These are phyloP conservation scores for Exophiala sideris DNA, from an alignment of 2,329 filamentous ascomycete genomes.

Conservation along the genomic window DNA sequence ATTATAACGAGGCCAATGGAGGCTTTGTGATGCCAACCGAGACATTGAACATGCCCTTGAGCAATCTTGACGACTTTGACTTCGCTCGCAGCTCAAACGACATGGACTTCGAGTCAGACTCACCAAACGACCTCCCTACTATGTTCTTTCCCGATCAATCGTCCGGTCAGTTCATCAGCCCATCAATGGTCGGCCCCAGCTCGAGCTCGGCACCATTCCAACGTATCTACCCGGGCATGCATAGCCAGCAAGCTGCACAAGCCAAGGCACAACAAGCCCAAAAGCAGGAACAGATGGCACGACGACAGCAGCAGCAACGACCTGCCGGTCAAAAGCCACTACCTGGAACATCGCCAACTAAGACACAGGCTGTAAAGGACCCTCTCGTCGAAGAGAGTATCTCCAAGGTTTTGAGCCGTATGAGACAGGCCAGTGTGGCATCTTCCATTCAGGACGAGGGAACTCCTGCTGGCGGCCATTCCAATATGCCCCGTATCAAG, in stretches of 20 bases:
- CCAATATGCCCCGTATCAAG: slow-evolving; percentile 63
- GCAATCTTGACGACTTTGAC: slow-evolving; percentile 59
- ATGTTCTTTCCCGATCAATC: slow-evolving; percentile 61
- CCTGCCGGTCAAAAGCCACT: slow-evolving; percentile 28
- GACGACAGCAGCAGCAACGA: slow-evolving; percentile 49
- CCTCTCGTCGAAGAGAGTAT: slow-evolving; percentile 88
- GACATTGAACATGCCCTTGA: slow-evolving; percentile 28
- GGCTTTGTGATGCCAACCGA: slow-evolving; percentile 43
- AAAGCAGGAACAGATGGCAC: slow-evolving; percentile 59
- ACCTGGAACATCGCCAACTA: slow-evolving; percentile 31
- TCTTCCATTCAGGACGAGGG: slow-evolving; percentile 53
- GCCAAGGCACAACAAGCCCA: slow-evolving; percentile 61
- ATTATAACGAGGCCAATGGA: slow-evolving; percentile 36
- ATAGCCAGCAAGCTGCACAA: slow-evolving; percentile 80
- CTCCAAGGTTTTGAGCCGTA: slow-evolving; percentile 84
- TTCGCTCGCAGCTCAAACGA: slow-evolving; percentile 56
- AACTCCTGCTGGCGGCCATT: slow-evolving; percentile 35
- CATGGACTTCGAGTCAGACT: slow-evolving; percentile 68
- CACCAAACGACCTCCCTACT: slow-evolving; percentile 49
- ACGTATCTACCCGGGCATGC: slow-evolving; percentile 87
- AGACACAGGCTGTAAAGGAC: slow-evolving; percentile 50
- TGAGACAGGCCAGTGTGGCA: slow-evolving; percentile 70
- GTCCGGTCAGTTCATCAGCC: slow-evolving; percentile 62
- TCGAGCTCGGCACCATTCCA: slow-evolving; percentile 52
- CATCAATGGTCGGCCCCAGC: slow-evolving; percentile 57